Conservation (phyloP, 805 yeast genomes). For the Ogataea trehalophila region DNA sequence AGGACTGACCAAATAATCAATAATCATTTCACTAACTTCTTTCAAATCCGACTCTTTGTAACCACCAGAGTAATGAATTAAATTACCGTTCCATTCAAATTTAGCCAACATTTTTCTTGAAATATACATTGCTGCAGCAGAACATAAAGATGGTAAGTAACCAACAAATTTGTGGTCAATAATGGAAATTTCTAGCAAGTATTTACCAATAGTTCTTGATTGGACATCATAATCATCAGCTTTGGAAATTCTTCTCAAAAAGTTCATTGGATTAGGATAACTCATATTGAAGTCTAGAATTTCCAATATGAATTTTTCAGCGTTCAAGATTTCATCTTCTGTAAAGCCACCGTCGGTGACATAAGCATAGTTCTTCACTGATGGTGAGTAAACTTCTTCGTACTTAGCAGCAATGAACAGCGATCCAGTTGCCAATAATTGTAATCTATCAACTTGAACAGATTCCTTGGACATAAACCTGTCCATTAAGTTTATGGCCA, state of each 20-base stretch:
- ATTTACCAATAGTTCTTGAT: conserved; percentile 81
- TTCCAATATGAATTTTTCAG: conserved; percentile 75
- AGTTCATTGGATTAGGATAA: conserved; percentile 88
- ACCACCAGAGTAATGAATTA: conserved; percentile 90
- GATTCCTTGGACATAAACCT: conserved; percentile 71
- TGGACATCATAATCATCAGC: conserved; percentile 87
- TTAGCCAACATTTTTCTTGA: conserved; percentile 69
- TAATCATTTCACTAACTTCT: conserved; percentile 67
- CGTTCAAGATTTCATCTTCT: conserved; percentile 75
- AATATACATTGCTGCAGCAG: conserved; percentile 86
- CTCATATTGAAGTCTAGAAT: conserved; percentile 69
- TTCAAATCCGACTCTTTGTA: conserved; percentile 67
- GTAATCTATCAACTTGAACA: conserved; percentile 75
- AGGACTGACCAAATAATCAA: conserved; percentile 74
- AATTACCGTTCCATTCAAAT: conserved; percentile 74
- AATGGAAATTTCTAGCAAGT: conserved; percentile 69
- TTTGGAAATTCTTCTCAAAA: conserved; percentile 79
- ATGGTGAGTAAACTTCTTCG: conserved; percentile 88
- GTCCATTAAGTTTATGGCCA: conserved; percentile 84
- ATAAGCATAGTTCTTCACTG: conserved; percentile 78
- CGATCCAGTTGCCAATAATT: conserved; percentile 80
- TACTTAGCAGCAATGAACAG: conserved; percentile 88
- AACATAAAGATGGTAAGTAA: conserved; percentile 66
- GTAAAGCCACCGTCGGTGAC: conserved; percentile 83
- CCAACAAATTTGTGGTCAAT: conserved; percentile 75